Percentiles rank a stretch among this genome's conserved stretches.
These are phyloP conservation scores for Chaetoscypha palmicola DNA, from an alignment of 2,329 filamentous ascomycete species.

Conservation along the genomic window DNA sequence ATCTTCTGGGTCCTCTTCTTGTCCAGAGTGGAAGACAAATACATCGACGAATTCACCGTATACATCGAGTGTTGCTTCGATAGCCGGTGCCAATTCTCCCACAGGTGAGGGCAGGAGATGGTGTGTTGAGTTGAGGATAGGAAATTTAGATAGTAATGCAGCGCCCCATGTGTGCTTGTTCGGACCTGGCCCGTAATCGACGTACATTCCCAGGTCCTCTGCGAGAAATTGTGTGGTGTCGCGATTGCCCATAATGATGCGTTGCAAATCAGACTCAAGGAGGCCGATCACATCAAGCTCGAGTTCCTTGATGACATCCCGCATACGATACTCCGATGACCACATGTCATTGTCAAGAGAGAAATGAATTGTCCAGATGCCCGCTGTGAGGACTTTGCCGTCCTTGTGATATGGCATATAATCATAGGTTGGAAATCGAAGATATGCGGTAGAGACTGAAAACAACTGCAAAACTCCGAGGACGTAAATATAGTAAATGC, in stretches of 20 bases:
- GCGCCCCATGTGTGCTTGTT: conserved; percentile 99
- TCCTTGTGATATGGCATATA: conserved; percentile 85
- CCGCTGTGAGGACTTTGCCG: conserved; percentile 81
- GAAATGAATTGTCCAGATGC: conserved; percentile 99
- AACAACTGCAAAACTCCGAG: conserved; percentile 73
- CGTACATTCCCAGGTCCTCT: conserved; percentile 97
- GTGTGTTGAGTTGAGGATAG: conserved; percentile 93
- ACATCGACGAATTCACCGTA: conserved; percentile 88
- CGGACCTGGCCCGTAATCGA: conserved; percentile 91
- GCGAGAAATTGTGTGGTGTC: conserved; percentile 93
- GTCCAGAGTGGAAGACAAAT: conserved; percentile 97
- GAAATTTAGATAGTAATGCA: conserved; percentile 91
- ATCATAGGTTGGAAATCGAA: conserved; percentile 87
- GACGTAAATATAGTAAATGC: conserved; percentile 63
- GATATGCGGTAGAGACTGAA: conserved; percentile 72
- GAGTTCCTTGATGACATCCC: conserved; percentile 83
- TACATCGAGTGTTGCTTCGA: conserved; percentile 90
- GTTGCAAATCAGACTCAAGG: conserved; percentile 85
- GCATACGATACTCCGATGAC: conserved; percentile 91
- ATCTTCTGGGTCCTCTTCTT: conserved; percentile 94
- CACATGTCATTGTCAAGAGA: conserved; percentile 98
- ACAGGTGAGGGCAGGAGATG: conserved; percentile 90
- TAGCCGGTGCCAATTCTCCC: conserved; percentile 89
- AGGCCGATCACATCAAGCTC: conserved; percentile 97
- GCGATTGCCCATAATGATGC: conserved; percentile 99